phyloP scores from a whole-genome alignment of 805 yeast genomes.

The Candida lessepsii region DNA sequence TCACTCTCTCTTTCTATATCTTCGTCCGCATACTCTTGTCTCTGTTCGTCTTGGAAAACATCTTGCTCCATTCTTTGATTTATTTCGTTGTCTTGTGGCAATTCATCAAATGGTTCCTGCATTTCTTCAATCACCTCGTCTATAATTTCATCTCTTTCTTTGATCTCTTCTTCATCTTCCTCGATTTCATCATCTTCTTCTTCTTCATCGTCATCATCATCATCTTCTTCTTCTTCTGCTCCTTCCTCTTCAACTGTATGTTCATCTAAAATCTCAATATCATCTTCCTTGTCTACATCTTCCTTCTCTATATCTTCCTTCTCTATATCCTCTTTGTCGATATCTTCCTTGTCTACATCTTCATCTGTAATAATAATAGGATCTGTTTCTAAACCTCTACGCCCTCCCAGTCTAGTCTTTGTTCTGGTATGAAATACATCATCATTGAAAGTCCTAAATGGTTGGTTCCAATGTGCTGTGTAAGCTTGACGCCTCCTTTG shows the following conservation, averaged over 20 bases:
- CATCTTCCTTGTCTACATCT: background rate
- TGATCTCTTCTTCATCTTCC: background rate
- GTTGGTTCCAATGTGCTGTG: constrained; percentile 20
- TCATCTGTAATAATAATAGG: constrained; percentile 1
- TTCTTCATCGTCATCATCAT: background rate
- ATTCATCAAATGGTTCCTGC: background rate
- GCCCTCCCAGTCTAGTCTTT: background rate
- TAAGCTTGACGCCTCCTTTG: constrained; percentile 19
- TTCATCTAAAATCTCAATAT: constrained; percentile 4
- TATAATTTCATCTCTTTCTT: background rate
- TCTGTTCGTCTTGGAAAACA: too few relatives aligned
- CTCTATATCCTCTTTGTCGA: background rate
- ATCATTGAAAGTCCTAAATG: constrained; percentile 14
- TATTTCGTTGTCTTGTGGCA: background rate
- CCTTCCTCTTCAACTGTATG: background rate
- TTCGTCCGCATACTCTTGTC: too few relatives aligned
- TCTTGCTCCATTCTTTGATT: background rate
- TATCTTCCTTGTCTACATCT: background rate
- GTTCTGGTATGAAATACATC: constrained; percentile 15
- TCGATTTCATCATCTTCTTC: background rate
- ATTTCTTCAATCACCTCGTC: background rate
- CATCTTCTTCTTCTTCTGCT: background rate
- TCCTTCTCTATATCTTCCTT: background rate
- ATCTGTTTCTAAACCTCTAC: background rate
- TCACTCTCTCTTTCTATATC: too few relatives aligned